Conservation (phyloP, 2,329 filamentous ascomycete species). For the Colletotrichum sp. region DNA sequence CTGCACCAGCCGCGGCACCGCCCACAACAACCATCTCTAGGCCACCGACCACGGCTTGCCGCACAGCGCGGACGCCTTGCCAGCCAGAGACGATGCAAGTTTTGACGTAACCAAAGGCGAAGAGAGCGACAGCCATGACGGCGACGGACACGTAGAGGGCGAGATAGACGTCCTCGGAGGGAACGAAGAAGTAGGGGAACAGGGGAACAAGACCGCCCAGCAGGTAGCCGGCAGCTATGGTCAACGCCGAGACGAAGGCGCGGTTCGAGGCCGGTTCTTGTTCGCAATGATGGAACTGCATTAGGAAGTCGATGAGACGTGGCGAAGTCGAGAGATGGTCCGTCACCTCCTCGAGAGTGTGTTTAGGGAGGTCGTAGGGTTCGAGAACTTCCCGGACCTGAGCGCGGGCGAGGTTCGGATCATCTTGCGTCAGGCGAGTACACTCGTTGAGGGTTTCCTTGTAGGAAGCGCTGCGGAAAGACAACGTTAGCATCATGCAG, state of each 20-base stretch:
- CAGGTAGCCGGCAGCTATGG: constrained; percentile 73
- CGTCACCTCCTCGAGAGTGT: constrained; percentile 20
- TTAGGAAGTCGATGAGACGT: constrained; percentile 62
- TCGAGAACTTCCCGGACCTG: constrained; percentile 56
- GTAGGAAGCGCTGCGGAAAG: constrained; percentile 20
- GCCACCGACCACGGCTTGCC: constrained; percentile 30
- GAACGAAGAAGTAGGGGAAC: constrained; percentile 70
- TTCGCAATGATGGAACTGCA: constrained; percentile 61
- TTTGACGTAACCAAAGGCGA: constrained; percentile 70
- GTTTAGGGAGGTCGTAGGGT: constrained; percentile 50
- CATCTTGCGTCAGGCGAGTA: constrained; percentile 43
- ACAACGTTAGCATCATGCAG: neutral
- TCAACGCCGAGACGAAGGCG: constrained; percentile 63
- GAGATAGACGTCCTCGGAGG: constrained; percentile 37
- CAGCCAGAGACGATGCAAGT: constrained; percentile 48
- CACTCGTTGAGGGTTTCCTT: constrained; percentile 39
- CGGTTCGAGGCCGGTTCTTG: constrained; percentile 47
- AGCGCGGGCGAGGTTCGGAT: constrained; percentile 44
- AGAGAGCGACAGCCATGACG: constrained; percentile 65
- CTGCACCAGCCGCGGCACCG: constrained; percentile 37
- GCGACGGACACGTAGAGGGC: constrained; percentile 63
- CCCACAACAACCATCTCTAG: constrained; percentile 46
- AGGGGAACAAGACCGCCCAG: constrained; percentile 74
- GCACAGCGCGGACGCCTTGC: constrained; percentile 18
- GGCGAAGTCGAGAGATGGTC: constrained; percentile 27